Evolutionary conservation across 192 early-diverging fungal genomes (phyloP).

Genomic region (Coemansia sp.): DNA sequence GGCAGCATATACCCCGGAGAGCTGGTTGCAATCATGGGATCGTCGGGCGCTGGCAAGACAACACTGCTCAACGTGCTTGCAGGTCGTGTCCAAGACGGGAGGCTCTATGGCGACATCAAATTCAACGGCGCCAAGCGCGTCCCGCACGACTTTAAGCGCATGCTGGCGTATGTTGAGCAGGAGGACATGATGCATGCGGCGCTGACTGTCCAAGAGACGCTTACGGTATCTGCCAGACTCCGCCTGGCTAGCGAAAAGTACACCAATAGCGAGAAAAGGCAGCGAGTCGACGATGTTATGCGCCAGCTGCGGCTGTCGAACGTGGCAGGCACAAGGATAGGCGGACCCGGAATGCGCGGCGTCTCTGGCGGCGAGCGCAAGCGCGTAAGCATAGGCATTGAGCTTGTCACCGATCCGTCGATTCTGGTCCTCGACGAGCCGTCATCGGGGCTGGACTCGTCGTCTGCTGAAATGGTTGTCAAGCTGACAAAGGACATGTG

Average conservation of each 20-base stretch:
- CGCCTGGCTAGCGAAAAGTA: constrained; percentile 60
- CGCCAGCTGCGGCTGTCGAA: constrained; percentile 62
- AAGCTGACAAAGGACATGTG: constrained; percentile 60
- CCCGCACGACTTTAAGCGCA: constrained; percentile 46
- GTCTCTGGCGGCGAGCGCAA: constrained; percentile 58
- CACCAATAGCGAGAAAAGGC: constrained; percentile 48
- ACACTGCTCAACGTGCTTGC: constrained; percentile 77
- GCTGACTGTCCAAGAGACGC: constrained; percentile 73
- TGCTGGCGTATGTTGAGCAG: constrained; percentile 54
- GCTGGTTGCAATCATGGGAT: constrained; percentile 88
- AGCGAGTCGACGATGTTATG: constrained; percentile 64
- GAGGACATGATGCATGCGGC: constrained; percentile 55
- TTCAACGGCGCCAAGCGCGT: constrained; percentile 51
- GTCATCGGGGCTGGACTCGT: constrained; percentile 67
- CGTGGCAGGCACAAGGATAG: constrained; percentile 56
- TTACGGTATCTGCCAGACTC: constrained; percentile 70
- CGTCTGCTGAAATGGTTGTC: constrained; percentile 61
- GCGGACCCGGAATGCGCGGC: constrained; percentile 41
- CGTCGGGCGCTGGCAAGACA: constrained; percentile 86
- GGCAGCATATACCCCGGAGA: constrained; percentile 73
- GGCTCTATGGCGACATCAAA: constrained; percentile 56
- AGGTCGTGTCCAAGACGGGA: constrained; percentile 60
- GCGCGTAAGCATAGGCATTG: constrained; percentile 50
- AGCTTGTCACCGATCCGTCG: constrained; percentile 57
- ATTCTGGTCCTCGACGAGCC: constrained; percentile 58